Percentiles rank a stretch among this genome's conserved stretches.
phyloP scores from a whole-genome alignment of 2,329 filamentous ascomycete species.

The Cryphonectria parasitica region DNA sequence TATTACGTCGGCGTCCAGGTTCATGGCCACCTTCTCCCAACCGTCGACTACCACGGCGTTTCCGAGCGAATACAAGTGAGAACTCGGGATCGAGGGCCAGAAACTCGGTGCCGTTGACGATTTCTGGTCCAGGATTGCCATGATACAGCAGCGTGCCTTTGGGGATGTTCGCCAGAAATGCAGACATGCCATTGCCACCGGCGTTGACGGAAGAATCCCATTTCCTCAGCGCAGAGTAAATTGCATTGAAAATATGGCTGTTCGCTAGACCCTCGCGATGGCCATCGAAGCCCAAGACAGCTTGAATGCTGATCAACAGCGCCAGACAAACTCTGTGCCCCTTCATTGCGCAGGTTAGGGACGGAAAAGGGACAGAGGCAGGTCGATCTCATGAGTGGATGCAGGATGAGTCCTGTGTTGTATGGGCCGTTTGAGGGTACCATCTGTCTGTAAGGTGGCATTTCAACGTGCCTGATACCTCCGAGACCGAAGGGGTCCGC shows the following conservation, averaged over 20 bases:
- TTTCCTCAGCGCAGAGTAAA: background rate
- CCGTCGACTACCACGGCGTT: background rate
- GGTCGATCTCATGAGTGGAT: background rate
- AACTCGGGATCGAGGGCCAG: slow-evolving; percentile 6
- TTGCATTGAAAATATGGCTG: background rate
- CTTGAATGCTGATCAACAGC: background rate
- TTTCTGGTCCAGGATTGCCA: background rate
- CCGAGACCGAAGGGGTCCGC: background rate
- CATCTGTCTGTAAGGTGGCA: background rate
- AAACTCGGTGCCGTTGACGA: background rate
- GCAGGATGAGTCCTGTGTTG: background rate
- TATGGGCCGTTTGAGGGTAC: background rate
- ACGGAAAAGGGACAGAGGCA: background rate
- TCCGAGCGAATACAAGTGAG: slow-evolving; percentile 1
- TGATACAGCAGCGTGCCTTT: background rate
- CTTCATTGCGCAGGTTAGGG: background rate
- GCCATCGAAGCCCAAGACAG: background rate
- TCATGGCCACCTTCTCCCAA: background rate
- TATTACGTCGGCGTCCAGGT: background rate
- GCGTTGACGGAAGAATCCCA: background rate
- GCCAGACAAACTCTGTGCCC: background rate
- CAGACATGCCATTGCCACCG: background rate
- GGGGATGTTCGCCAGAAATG: background rate
- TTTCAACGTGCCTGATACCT: background rate
- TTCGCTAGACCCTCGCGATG: background rate